These are phyloP conservation scores for Kwoniella pini DNA, from an alignment of 768 basidiomycete genomes.

Conservation along the genomic window DNA sequence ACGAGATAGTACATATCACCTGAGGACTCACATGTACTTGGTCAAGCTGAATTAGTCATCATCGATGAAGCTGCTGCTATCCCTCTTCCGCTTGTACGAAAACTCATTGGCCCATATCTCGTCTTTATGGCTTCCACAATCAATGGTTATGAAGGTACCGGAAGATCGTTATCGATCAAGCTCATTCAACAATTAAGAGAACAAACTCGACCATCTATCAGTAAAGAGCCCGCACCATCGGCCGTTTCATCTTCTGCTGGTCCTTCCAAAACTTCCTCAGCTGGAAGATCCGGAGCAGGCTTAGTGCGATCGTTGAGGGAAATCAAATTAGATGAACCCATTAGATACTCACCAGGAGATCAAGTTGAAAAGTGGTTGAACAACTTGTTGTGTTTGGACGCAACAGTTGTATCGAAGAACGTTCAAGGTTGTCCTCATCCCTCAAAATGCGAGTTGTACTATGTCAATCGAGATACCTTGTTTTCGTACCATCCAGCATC, in stretches of 20 bases:
- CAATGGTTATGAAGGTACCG: slow-evolving; percentile 99
- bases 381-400: slow-evolving; percentile 82
- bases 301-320: slow-evolving; percentile 76
- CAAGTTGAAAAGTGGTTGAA: slow-evolving; percentile 95
- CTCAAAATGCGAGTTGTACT: slow-evolving; percentile 88
- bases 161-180: slow-evolving; percentile 96
- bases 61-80: slow-evolving; percentile 99
- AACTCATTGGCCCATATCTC: slow-evolving; percentile 89
- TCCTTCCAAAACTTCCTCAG: slow-evolving; percentile 56
- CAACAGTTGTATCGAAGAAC: slow-evolving; percentile 62
- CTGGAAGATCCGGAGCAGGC: slow-evolving; percentile 36
- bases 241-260: slow-evolving; percentile 56
- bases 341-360: slow-evolving; percentile 85
- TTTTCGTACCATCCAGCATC: slow-evolving; percentile 97
- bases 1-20: slow-evolving; percentile 96
- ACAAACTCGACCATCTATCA: slow-evolving; percentile 74
- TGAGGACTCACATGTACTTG: slow-evolving; percentile 94
- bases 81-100: slow-evolving; percentile 89
- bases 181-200: slow-evolving; percentile 96
- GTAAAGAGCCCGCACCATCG: slow-evolving; percentile 61
- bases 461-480: slow-evolving; percentile 90
- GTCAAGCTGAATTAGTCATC: slow-evolving; percentile 94
- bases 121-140: slow-evolving; percentile 99
- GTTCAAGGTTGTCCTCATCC: slow-evolving; percentile 87
- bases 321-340: slow-evolving; percentile 91